Conservation (phyloP, 768 basidiomycete genomes). For the Lactifluus subvellereus region DNA sequence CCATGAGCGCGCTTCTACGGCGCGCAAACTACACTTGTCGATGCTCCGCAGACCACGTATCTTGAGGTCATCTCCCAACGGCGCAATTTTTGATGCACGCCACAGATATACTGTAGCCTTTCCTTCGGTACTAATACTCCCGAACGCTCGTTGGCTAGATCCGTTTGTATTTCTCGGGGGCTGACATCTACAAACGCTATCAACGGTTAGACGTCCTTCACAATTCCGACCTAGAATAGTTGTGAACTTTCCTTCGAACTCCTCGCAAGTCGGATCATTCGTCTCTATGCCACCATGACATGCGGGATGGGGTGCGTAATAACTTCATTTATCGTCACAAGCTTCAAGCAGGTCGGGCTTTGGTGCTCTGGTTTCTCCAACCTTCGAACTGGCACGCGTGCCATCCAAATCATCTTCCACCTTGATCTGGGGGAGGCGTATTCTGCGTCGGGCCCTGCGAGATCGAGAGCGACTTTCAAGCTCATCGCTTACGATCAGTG, state of each 20-base stretch:
- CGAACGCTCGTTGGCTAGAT: background rate
- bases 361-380: no score
- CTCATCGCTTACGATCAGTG: no score
- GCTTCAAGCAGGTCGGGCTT: no score
- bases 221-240: background rate
- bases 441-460: no score
- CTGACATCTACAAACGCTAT: background rate
- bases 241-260: background rate
- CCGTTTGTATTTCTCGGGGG: background rate
- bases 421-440: no score
- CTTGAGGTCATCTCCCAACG: no score
- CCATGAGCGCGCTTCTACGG: no score
- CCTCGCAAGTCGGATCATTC: background rate
- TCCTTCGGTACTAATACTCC: background rate
- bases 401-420: no score
- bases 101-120: background rate
- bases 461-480: no score
- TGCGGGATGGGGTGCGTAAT: background rate
- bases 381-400: background rate
- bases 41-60: no score
- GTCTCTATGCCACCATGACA: no score
- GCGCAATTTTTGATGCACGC: background rate
- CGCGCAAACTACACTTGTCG: no score
- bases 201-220: background rate
- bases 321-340: background rate